phyloP scores from a whole-genome alignment of 148 eudicot species.

The Dysphania ambrosioides region DNA sequence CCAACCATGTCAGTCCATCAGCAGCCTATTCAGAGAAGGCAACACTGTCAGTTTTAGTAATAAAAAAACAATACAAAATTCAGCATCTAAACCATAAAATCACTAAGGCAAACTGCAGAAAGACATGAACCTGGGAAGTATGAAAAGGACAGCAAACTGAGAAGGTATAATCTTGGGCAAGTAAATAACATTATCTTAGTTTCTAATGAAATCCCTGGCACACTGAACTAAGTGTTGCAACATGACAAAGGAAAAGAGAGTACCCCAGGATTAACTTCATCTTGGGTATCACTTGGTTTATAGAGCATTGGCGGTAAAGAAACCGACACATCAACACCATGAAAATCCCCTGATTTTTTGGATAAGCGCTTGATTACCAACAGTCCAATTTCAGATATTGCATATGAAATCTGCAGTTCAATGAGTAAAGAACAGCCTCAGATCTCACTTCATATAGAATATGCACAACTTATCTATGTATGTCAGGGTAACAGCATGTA shows the following conservation, averaged over 20 bases:
- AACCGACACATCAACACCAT: slow-evolving; percentile 37
- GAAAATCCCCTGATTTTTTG: slow-evolving; percentile 46
- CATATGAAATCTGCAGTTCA: slow-evolving; percentile 70
- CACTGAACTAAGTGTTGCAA: neutral
- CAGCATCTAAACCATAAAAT: neutral
- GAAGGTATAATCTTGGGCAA: neutral
- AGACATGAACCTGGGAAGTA: slow-evolving; percentile 2
- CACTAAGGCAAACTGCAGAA: slow-evolving; percentile 1
- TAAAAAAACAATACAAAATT: neutral
- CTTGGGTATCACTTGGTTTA: slow-evolving; percentile 56
- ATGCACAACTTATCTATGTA: neutral
- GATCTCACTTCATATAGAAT: neutral
- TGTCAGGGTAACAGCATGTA: neutral
- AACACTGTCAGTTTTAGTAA: slow-evolving; percentile 1
- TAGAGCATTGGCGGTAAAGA: slow-evolving; percentile 59
- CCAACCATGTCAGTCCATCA: slow-evolving; percentile 67
- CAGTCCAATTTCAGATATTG: slow-evolving; percentile 81
- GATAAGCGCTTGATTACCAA: slow-evolving; percentile 61
- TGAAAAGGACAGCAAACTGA: slow-evolving; percentile 1
- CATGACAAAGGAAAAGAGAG: neutral
- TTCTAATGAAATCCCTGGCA: neutral
- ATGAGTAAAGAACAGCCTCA: slow-evolving; percentile 21
- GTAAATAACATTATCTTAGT: neutral
- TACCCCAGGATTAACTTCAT: slow-evolving; percentile 44
- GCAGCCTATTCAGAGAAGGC: slow-evolving; percentile 42